Conservation (phyloP, 1,284 basidiomycete species). For the Ceratobasidium papillatum region DNA sequence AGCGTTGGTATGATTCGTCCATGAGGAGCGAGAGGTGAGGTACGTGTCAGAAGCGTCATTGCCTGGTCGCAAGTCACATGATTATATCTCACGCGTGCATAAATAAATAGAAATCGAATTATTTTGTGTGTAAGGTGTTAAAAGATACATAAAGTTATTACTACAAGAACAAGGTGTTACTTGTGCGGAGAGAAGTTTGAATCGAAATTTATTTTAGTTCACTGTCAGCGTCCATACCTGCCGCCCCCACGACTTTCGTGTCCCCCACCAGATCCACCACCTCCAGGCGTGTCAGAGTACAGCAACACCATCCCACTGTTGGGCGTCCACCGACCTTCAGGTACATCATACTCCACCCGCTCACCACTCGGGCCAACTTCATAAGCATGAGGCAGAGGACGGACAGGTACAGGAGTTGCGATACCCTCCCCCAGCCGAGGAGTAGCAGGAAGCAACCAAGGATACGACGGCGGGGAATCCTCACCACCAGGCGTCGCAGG, state of each 20-base stretch:
- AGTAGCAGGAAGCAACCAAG: background rate
- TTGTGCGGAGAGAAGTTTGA: background rate
- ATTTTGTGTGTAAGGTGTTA: background rate
- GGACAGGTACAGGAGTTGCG: background rate
- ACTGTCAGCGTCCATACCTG: background rate
- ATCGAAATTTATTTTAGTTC: background rate
- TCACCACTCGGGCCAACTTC: constrained; percentile 36
- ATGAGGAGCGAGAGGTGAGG: constrained; percentile 2
- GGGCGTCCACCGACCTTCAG: constrained; percentile 6
- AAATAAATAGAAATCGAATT: background rate
- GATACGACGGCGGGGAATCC: background rate
- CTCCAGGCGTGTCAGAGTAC: background rate
- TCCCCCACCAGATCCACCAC: background rate
- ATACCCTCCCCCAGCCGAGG: background rate
- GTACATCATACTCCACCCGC: constrained; percentile 26
- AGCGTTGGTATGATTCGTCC: constrained; percentile 50
- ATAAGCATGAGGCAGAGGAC: background rate
- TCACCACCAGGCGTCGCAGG: background rate
- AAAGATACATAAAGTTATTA: background rate
- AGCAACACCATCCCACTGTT: background rate
- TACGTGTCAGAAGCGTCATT: constrained; percentile 35
- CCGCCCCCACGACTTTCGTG: background rate
- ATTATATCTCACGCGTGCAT: background rate
- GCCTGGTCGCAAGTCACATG: constrained; percentile 18
- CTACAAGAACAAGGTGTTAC: background rate